phyloP scores from a whole-genome alignment of 352 stramenopile genomes.

The Peronospora tabacina region DNA sequence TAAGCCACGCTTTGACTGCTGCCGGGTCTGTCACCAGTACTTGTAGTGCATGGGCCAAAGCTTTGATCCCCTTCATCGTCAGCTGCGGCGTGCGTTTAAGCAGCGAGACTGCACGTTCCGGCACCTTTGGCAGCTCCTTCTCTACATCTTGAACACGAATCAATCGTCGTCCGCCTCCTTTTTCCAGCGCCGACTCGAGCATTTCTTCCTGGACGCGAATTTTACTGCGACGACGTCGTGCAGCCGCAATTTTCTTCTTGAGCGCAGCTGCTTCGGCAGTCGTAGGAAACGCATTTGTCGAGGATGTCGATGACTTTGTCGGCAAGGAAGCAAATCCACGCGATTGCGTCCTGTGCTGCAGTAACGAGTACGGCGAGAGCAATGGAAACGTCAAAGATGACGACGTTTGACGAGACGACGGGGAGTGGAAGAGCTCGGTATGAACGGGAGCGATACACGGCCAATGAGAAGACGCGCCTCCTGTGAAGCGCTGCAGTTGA shows the following conservation, averaged over 20 bases:
- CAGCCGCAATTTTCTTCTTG: slow-evolving; percentile 77
- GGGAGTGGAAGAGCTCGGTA: slow-evolving; percentile 18
- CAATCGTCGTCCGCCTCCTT: slow-evolving; percentile 65
- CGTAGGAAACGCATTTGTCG: slow-evolving; percentile 4
- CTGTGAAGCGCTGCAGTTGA: slow-evolving; percentile 23
- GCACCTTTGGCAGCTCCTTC: slow-evolving; percentile 67
- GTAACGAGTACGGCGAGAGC: slow-evolving; percentile 18
- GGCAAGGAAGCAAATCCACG: slow-evolving; percentile 45
- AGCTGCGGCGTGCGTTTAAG: slow-evolving; percentile 67
- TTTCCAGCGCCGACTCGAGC: slow-evolving; percentile 69
- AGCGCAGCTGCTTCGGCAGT: slow-evolving; percentile 41
- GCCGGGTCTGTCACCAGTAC: slow-evolving; percentile 58
- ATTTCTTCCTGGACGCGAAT: slow-evolving; percentile 77
- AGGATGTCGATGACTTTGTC: slow-evolving; percentile 23
- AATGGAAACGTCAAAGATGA: slow-evolving; percentile 10
- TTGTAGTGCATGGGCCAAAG: slow-evolving; percentile 47
- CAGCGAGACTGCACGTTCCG: slow-evolving; percentile 52
- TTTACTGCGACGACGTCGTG: slow-evolving; percentile 61
- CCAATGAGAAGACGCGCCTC: slow-evolving; percentile 4
- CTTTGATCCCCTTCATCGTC: slow-evolving; percentile 43
- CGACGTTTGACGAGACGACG: slow-evolving; percentile 2
- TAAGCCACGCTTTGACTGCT: slow-evolving; percentile 51
- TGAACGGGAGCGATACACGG: slow-evolving; percentile 1
- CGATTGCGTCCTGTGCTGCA: slow-evolving; percentile 17
- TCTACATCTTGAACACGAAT: slow-evolving; percentile 77